Evolutionary conservation across 148 eudicot genomes (phyloP).

Genomic region (Camellia sinensis): DNA sequence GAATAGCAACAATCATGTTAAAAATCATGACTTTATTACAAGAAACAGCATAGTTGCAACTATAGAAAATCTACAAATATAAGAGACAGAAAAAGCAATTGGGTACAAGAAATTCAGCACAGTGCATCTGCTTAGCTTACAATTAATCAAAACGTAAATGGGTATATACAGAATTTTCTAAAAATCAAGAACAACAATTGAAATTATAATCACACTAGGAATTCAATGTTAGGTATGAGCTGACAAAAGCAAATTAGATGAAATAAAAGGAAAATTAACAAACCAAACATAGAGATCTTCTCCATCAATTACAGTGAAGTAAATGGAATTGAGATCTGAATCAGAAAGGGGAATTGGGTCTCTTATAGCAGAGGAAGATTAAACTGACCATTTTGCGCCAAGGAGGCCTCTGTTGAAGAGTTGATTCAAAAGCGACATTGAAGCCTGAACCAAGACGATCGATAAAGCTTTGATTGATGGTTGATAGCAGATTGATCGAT

Average conservation of each 20-base stretch:
- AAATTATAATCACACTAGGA: neutral
- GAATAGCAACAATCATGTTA: neutral
- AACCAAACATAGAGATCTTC: neutral
- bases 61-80: too few relatives aligned
- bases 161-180: neutral
- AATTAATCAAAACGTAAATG: neutral
- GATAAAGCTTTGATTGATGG: neutral
- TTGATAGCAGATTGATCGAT: neutral
- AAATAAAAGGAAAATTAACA: neutral
- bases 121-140: neutral
- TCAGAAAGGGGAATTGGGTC: neutral
- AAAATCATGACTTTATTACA: too few relatives aligned
- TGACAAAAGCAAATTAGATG: neutral
- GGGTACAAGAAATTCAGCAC: neutral
- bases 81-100: too few relatives aligned
- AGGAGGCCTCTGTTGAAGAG: slow-evolving; percentile 88
- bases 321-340: neutral
- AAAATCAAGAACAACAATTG: too few relatives aligned
- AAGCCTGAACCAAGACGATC: neutral
- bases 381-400: slow-evolving; percentile 78
- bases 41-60: too few relatives aligned
- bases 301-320: neutral
- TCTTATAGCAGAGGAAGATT: neutral
- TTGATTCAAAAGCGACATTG: slow-evolving; percentile 81
- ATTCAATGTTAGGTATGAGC: neutral